Evolutionary conservation across 1,284 basidiomycete genomes (phyloP), one percentile per base, ranked within the genome.

Genomic region (Papiliotrema fonsecae): DNA sequence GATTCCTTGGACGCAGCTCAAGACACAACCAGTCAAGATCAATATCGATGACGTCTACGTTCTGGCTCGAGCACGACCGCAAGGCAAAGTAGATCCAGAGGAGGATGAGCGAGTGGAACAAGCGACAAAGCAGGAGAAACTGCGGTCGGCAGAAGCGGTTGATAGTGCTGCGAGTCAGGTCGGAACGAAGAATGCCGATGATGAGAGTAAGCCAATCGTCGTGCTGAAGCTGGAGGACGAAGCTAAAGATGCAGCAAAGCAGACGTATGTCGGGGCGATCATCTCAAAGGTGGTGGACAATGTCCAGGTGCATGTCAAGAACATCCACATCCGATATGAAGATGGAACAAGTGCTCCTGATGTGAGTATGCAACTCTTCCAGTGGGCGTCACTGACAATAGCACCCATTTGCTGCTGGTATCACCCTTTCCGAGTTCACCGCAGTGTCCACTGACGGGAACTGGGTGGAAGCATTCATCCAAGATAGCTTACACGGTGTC

Each of bases 281-380:
- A 83, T 87, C 43, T 82, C 87, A 42, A 94, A 96, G 70, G 84
- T 99, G 54, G 82, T 98, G 59, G 96, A 98, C 74, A 99, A 99
- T 67, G 75, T 98, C 16, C 96, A 99, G 75, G 83, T 98, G 32
- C 93, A 90, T 16, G 84, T 99, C 52, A 88, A 87, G 75, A 92
- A 94, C 61, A 88, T 97, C 43, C 93, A 97, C 67, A 77, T 98
- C 45, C 86, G 96, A 42, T 99, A 98, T 64, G 96, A 99, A 74
- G 96, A 99, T 74, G 86, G 84, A 45, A 75, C 94, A 56, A 97
- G 90, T 56, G 90, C 92, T 31, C 93, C 93, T 22, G 89, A 88
- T 28, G 89, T 90, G 71, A 65, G 75, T 81, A 69, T 28, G 2
- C 14, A 38, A 2, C 7, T 28, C 9, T 7, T 21, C 9, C 16